phyloP scores from a whole-genome alignment of 805 yeast species.

The Blastobotrys terrestris region DNA sequence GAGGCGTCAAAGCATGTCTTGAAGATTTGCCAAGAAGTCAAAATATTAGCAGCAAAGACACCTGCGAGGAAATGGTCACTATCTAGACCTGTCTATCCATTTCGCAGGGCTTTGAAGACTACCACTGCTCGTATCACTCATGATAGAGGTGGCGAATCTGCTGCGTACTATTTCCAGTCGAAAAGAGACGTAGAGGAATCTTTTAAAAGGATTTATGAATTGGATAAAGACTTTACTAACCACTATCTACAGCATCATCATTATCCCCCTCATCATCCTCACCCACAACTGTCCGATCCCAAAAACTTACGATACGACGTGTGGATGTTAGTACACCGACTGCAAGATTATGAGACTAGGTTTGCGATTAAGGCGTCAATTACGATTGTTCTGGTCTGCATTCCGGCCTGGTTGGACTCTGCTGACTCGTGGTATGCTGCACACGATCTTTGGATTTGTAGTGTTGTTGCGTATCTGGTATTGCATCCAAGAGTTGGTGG shows the following conservation, averaged over 20 bases:
- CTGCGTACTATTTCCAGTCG: slow-evolving; percentile 38
- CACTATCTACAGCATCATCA: slow-evolving; percentile 13
- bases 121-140: slow-evolving; percentile 38
- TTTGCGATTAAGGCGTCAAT: slow-evolving; percentile 40
- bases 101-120: slow-evolving; percentile 36
- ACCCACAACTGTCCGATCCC: neutral
- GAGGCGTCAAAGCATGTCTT: slow-evolving; percentile 35
- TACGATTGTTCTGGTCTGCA: slow-evolving; percentile 33
- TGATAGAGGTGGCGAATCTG: slow-evolving; percentile 44
- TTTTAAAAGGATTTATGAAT: slow-evolving; percentile 39
- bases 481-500: slow-evolving; percentile 37
- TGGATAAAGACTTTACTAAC: slow-evolving; percentile 29
- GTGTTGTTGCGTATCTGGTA: slow-evolving; percentile 33
- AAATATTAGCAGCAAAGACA: slow-evolving; percentile 1
- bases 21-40: slow-evolving; percentile 10
- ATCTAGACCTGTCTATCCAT: slow-evolving; percentile 35
- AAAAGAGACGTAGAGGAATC: slow-evolving; percentile 42
- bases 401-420: slow-evolving; percentile 40
- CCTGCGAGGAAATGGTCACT: slow-evolving; percentile 32
- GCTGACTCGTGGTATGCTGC: slow-evolving; percentile 39
- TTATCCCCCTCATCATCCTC: neutral
- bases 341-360: slow-evolving; percentile 37
- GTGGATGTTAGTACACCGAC: slow-evolving; percentile 33
- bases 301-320: slow-evolving; percentile 30
- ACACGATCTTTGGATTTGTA: slow-evolving; percentile 42